These are phyloP conservation scores for Tripterygium wilfordii DNA, from an alignment of 177 flowering plant genomes.

Conservation along the genomic window DNA sequence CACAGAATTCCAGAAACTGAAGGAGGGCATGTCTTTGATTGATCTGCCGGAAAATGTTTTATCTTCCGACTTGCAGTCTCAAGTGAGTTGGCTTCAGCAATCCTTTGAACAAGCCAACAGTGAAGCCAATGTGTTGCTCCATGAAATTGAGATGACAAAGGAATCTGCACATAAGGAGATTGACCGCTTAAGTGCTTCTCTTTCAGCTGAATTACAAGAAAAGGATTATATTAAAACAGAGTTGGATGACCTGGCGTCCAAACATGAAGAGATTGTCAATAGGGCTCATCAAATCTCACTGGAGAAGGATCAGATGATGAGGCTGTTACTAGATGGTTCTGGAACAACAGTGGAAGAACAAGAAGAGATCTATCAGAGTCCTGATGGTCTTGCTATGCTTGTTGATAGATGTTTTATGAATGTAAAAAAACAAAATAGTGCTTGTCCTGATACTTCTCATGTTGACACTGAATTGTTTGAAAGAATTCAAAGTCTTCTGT, in stretches of 20 bases:
- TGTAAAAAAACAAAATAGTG: slow-evolving; percentile 36
- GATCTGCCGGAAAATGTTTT: slow-evolving; percentile 55
- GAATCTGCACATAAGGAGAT: slow-evolving; percentile 54
- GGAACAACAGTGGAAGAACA: slow-evolving; percentile 29
- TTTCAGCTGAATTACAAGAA: slow-evolving; percentile 50
- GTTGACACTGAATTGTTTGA: slow-evolving; percentile 36
- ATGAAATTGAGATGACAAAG: slow-evolving; percentile 27
- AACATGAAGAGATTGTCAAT: slow-evolving; percentile 36
- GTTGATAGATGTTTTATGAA: slow-evolving; percentile 51
- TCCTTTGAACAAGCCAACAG: slow-evolving; percentile 46
- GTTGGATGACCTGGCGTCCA: slow-evolving; percentile 42
- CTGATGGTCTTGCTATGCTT: slow-evolving; percentile 20
- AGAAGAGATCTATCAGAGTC: slow-evolving; percentile 17
- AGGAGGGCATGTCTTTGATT: slow-evolving; percentile 34
- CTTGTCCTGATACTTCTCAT: slow-evolving; percentile 21
- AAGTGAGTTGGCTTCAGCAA: slow-evolving; percentile 54
- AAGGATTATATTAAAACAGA: slow-evolving; percentile 44
- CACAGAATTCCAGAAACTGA: slow-evolving; percentile 38
- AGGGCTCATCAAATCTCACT: slow-evolving; percentile 32
- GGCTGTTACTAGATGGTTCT: slow-evolving; percentile 46
- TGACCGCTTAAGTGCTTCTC: slow-evolving; percentile 43
- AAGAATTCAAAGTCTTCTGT: slow-evolving; percentile 48
- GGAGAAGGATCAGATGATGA: slow-evolving; percentile 51
- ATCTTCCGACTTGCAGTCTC: slow-evolving; percentile 38
- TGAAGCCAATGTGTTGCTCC: slow-evolving; percentile 38